Conservation (phyloP, 257 asterid genomes). For the Jacaranda mimosifolia region DNA sequence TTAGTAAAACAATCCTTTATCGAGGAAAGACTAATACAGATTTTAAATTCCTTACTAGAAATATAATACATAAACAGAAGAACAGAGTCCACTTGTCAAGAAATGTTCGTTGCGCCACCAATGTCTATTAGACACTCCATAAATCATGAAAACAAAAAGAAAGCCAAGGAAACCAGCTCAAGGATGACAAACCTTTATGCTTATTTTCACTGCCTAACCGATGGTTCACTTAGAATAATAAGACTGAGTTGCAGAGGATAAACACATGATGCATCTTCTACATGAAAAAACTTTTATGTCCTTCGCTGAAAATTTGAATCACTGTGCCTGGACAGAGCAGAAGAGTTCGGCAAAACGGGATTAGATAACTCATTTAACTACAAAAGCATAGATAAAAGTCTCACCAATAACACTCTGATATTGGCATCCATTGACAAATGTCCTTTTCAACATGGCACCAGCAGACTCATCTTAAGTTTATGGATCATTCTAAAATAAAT, state of each 20-base stretch:
- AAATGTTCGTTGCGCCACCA: neutral
- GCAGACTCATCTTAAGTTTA: constrained; percentile 5
- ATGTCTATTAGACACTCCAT: neutral
- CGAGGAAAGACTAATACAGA: neutral
- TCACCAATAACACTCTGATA: neutral
- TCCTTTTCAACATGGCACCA: constrained; percentile 10
- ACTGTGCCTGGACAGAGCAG: constrained; percentile 46
- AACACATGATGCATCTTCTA: neutral
- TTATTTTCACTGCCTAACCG: constrained; percentile 57
- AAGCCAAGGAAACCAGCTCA: constrained; percentile 9
- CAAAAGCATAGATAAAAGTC: neutral
- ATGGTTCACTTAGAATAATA: constrained; percentile 8
- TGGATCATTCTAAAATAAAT: neutral
- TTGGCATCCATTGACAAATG: neutral
- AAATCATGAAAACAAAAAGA: neutral
- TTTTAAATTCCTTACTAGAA: neutral
- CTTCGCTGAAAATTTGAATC: neutral
- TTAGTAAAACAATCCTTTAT: neutral
- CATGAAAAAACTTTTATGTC: neutral
- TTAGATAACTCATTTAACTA: constrained; percentile 2
- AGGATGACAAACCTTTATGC: constrained; percentile 53
- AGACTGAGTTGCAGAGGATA: neutral
- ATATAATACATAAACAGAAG: neutral
- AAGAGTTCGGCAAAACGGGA: constrained; percentile 48
- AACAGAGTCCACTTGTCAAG: neutral